phyloP scores from a whole-genome alignment of 192 early-diverging fungal species.

The Coemansia sp. region DNA sequence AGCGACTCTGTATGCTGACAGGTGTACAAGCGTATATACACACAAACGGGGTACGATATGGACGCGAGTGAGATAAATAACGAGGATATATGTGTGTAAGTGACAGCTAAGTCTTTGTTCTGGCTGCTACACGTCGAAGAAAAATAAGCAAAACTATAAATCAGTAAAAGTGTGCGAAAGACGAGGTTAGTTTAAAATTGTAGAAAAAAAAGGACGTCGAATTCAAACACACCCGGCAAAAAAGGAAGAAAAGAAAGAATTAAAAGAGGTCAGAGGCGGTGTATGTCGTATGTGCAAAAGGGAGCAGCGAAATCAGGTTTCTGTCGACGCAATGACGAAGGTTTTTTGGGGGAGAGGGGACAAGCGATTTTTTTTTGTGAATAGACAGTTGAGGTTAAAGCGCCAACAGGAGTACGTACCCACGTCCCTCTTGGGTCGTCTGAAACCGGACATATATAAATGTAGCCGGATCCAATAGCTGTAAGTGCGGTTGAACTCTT shows the following conservation, averaged over 20 bases:
- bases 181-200: not conserved
- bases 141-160: not conserved
- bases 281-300: conserved; percentile 1
- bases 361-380: not conserved
- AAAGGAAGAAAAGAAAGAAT: conserved; percentile 1
- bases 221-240: not conserved
- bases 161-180: not conserved
- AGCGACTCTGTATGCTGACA: no score
- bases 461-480: no score
- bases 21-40: not conserved
- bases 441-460: no score
- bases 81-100: no score
- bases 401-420: not conserved
- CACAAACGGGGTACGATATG: no score
- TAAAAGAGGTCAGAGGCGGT: not conserved
- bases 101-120: no score
- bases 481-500: no score
- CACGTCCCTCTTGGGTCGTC: not conserved
- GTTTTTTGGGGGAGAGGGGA: conserved; percentile 6
- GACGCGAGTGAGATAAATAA: no score
- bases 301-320: conserved; percentile 1
- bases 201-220: not conserved
- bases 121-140: not conserved
- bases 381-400: not conserved
- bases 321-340: conserved; percentile 1